Conservation (phyloP, 2,329 filamentous ascomycete species). For the Epichloe hybrida region DNA sequence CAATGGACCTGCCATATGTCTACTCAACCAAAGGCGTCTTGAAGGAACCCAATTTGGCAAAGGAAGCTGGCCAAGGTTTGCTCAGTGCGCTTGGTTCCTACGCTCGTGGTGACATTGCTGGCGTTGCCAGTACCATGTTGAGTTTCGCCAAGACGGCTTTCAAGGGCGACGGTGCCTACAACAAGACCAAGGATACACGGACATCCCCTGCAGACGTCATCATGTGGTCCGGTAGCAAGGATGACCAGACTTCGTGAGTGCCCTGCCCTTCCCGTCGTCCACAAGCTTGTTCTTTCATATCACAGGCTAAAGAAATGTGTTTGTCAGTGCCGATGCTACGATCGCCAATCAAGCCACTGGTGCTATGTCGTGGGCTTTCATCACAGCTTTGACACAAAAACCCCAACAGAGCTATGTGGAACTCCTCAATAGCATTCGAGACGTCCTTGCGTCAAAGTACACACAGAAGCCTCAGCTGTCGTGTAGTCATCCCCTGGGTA, state of each 20-base stretch:
- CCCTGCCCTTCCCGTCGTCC: not conserved
- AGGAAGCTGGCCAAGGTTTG: conserved; percentile 62
- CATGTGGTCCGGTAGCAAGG: conserved; percentile 96
- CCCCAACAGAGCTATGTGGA: conserved; percentile 89
- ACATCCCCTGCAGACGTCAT: conserved; percentile 91
- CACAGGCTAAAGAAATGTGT: no score
- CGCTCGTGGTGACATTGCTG: conserved; percentile 67
- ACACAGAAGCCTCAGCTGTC: conserved; percentile 91
- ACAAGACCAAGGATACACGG: conserved; percentile 74
- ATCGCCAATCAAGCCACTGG: conserved; percentile 84
- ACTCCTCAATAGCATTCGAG: conserved; percentile 87
- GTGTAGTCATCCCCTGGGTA: conserved; percentile 90
- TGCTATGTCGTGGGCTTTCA: conserved; percentile 97
- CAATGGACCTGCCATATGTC: conserved; percentile 64
- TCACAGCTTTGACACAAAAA: conserved; percentile 85
- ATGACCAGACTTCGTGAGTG: conserved; percentile 70
- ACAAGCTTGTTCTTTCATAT: no score
- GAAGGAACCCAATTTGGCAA: conserved; percentile 70
- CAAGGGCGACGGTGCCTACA: conserved; percentile 61
- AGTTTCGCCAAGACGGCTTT: conserved; percentile 80
- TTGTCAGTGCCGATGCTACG: conserved; percentile 65
- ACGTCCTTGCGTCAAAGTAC: conserved; percentile 77
- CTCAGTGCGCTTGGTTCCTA: conserved; percentile 65
- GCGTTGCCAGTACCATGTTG: conserved; percentile 69
- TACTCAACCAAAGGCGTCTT: conserved; percentile 70